Evolutionary conservation across 768 basidiomycete species (phyloP).

Genomic region (Russula ochroleuca): DNA sequence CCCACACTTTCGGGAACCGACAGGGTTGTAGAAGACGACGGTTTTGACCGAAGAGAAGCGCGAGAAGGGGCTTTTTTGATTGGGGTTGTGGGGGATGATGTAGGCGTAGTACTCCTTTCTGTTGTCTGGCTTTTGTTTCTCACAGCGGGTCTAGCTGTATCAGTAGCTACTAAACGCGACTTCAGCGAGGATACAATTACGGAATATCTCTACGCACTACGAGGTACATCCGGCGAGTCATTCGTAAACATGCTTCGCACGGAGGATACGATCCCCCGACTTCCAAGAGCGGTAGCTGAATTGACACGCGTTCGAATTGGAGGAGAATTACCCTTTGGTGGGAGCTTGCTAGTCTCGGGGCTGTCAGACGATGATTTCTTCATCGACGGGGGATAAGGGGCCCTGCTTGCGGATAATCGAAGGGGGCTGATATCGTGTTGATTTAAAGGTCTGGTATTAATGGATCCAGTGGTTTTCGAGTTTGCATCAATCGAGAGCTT

Average conservation of each 20-base stretch:
- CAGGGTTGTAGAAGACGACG: slow-evolving; percentile 7
- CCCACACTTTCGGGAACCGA: slow-evolving; percentile 16
- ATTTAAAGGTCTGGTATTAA: slow-evolving; percentile 31
- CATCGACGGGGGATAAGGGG: background rate
- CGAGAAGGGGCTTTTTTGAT: slow-evolving; percentile 11
- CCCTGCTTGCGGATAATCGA: slow-evolving; percentile 14
- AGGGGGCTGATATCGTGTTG: slow-evolving; percentile 22
- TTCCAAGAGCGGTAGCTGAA: slow-evolving; percentile 25
- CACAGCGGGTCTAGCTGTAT: background rate
- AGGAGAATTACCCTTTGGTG: background rate
- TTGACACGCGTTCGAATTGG: slow-evolving; percentile 25
- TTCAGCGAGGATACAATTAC: background rate
- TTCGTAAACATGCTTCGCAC: slow-evolving; percentile 23
- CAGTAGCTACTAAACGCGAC: background rate
- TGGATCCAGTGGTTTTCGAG: slow-evolving; percentile 31
- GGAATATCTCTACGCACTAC: background rate
- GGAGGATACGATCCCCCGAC: slow-evolving; percentile 20
- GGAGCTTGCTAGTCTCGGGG: slow-evolving; percentile 2
- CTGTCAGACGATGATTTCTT: slow-evolving; percentile 20
- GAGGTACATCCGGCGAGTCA: background rate
- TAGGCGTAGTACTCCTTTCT: slow-evolving; percentile 14
- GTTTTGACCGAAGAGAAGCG: slow-evolving; percentile 17
- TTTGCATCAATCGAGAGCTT: slow-evolving; percentile 31
- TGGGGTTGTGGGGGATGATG: slow-evolving; percentile 4
- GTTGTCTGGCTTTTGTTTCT: background rate